Evolutionary conservation across 176 grass and related monocot genomes (phyloP).

Genomic region (Chrysopogon serrulatus): DNA sequence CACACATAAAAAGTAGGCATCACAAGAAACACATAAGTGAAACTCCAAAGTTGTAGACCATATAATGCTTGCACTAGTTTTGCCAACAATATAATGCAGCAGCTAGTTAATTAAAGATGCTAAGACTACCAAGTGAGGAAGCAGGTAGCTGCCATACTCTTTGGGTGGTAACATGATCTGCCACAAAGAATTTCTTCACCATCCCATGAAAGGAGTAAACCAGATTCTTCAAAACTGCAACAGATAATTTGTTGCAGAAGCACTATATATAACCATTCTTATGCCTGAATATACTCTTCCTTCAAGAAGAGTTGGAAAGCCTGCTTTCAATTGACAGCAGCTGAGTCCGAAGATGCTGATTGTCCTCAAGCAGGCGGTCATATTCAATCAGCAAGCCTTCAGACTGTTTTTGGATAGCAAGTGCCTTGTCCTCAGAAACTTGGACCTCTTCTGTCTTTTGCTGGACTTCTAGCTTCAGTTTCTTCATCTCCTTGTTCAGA

Average conservation of each 20-base stretch:
- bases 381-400: constrained; percentile 82
- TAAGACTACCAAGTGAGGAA: not conserved
- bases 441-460: constrained; percentile 51
- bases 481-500: constrained; percentile 63
- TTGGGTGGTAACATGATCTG: not conserved
- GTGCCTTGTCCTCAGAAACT: constrained; percentile 43
- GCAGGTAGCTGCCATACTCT: not conserved
- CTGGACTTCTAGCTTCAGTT: constrained; percentile 60
- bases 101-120: not conserved
- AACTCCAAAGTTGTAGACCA: not conserved
- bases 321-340: constrained; percentile 54
- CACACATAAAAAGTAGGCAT: not conserved
- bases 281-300: constrained; percentile 29
- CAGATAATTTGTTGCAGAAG: constrained; percentile 4
- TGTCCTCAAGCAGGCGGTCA: constrained; percentile 80
- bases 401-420: constrained; percentile 62
- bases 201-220: constrained; percentile 13
- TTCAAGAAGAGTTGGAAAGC: constrained; percentile 52
- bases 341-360: constrained; percentile 67
- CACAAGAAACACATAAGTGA: not conserved
- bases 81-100: not conserved
- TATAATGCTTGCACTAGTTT: not conserved
- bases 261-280: not conserved
- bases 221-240: not conserved
- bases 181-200: not conserved